Percentiles rank a stretch among this genome's conserved stretches.
Evolutionary conservation across 2,329 filamentous ascomycete species (phyloP).

Genomic region (Pestalotiopsis sp.): DNA sequence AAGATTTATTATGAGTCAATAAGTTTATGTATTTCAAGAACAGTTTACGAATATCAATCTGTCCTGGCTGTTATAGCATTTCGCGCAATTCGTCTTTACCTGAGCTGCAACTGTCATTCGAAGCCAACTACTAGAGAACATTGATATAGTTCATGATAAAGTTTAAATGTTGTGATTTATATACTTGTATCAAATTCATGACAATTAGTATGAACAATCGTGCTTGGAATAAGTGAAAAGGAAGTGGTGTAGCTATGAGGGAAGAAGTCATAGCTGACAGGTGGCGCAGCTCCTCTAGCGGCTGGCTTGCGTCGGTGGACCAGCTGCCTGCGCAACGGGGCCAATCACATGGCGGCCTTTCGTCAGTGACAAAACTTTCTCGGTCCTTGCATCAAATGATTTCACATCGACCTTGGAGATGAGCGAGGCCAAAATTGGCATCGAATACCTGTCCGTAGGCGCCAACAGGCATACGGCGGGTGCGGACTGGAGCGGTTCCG

Average conservation of each 20-base stretch:
- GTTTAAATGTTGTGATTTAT: too few relatives aligned
- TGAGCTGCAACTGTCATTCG: too few relatives aligned
- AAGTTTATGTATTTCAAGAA: too few relatives aligned
- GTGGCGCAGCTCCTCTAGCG: background rate
- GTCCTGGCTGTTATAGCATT: too few relatives aligned
- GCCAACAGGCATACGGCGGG: constrained; percentile 89
- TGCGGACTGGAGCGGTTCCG: constrained; percentile 81
- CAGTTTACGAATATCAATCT: too few relatives aligned
- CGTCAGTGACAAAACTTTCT: constrained; percentile 8
- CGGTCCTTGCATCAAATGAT: constrained; percentile 2
- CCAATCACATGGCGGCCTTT: constrained; percentile 6
- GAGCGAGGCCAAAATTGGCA: constrained; percentile 31
- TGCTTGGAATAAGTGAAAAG: background rate
- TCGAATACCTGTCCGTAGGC: constrained; percentile 71
- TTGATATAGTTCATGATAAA: too few relatives aligned
- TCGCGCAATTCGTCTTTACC: too few relatives aligned
- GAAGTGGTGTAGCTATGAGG: background rate
- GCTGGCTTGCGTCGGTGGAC: background rate
- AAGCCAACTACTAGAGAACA: too few relatives aligned
- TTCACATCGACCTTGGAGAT: constrained; percentile 17
- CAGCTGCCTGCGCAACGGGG: background rate
- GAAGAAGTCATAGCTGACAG: background rate
- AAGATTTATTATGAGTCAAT: too few relatives aligned
- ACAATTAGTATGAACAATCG: too few relatives aligned
- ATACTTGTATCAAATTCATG: too few relatives aligned